Evolutionary conservation across 305 asterid genomes (phyloP), one percentile per base, ranked within the genome.

Genomic region (Lippia alba): DNA sequence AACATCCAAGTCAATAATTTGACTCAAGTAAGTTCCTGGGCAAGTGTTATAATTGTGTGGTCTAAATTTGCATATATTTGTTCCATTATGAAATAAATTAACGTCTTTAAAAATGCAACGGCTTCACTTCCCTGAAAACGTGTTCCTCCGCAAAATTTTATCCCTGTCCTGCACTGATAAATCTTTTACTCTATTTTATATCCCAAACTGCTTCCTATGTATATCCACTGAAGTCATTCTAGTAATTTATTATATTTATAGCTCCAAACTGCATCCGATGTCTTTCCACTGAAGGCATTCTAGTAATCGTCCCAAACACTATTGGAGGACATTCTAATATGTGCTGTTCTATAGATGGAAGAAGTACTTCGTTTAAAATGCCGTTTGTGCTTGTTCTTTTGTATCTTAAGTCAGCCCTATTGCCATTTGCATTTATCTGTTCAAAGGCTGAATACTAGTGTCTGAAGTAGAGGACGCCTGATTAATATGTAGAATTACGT

Each of bases 1-100:
- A 94, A 91, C 79, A 94, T 94, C 83, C 97, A 94, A 89, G 91
- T 94, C 76, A 86, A 85, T 82, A 91, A 94, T 78, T 82, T 94
- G 86, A 94, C 99, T 68, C 99, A 94, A 81, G 99, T 94, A 84
- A 86, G 96, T 79, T 67, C 50, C 51, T 57, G 57, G 55, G 72
- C 45, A 20, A 65, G 20, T 63, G 50, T 53, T 71, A 24, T 24
- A 24, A 1, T 36, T 48, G 39, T 74, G 30, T 24, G 30, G 30
- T 65, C 18, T 77, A 32, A 60, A 44, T 70, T 34, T 55, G 44
- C n/a, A 14, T 44, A n/a, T 46, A 56, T 60, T 41, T 57, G 18
- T 34, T 48, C 49, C 45, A n/a, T 48, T 62, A 45, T 63, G 24
- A 9, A 54, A 58, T 30, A 54, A 55, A 24, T 49, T 55, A 17